phyloP scores from a whole-genome alignment of 176 grass and related monocot species.

The Panicum miliaceum region DNA sequence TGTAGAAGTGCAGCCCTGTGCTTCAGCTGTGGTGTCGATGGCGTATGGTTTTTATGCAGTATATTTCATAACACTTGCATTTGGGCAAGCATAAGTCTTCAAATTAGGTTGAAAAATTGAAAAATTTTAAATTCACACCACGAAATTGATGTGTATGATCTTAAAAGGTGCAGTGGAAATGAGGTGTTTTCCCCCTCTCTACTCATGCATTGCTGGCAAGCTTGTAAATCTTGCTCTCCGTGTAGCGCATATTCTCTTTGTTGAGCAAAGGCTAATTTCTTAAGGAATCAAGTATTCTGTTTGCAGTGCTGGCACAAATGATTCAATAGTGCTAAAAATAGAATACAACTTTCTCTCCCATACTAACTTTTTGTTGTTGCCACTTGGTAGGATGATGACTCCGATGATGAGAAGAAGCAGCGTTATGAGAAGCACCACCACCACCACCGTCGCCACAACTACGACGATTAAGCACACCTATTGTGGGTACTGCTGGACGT shows the following conservation, averaged over 20 bases:
- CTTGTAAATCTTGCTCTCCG: not conserved
- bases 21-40: not conserved
- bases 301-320: not conserved
- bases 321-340: not conserved
- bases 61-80: not conserved
- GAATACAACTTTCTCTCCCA: not conserved
- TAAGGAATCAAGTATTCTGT: not conserved
- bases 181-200: not conserved
- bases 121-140: not conserved
- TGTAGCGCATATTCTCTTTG: not conserved
- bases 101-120: not conserved
- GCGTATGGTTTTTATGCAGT: not conserved
- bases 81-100: not conserved
- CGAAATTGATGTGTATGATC: not conserved
- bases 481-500: not conserved
- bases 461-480: conserved; percentile 48
- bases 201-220: conserved; percentile 6
- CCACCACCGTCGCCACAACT: conserved; percentile 53
- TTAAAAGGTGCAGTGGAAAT: not conserved
- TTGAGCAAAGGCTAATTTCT: not conserved
- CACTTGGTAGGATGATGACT: conserved; percentile 52
- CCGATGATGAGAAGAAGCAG: conserved; percentile 68
- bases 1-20: not conserved
- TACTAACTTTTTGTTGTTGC: not conserved
- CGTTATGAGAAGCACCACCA: conserved; percentile 50